These are phyloP conservation scores for Kwoniella pini DNA, from an alignment of 768 basidiomycete species.

Conservation along the genomic window DNA sequence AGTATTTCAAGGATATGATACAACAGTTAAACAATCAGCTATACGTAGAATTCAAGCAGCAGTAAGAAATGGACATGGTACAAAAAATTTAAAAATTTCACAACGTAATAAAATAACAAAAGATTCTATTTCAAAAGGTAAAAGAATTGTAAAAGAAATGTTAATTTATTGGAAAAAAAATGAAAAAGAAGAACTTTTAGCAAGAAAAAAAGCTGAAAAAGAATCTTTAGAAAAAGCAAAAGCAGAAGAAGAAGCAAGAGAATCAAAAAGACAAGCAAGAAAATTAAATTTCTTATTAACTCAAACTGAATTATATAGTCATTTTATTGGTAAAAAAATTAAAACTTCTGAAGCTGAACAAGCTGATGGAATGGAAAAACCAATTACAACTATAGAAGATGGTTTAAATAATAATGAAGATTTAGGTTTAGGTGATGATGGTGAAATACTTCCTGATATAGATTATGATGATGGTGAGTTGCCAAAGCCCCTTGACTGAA, in stretches of 20 bases:
- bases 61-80: constrained; percentile 32
- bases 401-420: constrained; percentile 32
- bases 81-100: constrained; percentile 31
- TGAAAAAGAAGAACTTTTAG: constrained; percentile 91
- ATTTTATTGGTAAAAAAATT: constrained; percentile 95
- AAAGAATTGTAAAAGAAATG: constrained; percentile 60
- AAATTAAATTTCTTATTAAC: constrained; percentile 98
- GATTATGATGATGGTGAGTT: constrained; percentile 88
- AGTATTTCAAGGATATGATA: constrained; percentile 40
- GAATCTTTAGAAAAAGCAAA: constrained; percentile 63
- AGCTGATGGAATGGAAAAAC: constrained; percentile 41
- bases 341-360: constrained; percentile 57
- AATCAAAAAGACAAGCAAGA: constrained; percentile 87
- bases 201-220: constrained; percentile 89
- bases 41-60: constrained; percentile 31
- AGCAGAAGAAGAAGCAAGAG: constrained; percentile 60
- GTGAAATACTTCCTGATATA: constrained; percentile 67
- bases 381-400: not conserved
- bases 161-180: constrained; percentile 97
- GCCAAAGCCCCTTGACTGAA: too few relatives aligned
- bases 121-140: constrained; percentile 38
- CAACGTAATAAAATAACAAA: constrained; percentile 37
- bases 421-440: constrained; percentile 61
- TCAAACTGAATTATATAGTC: constrained; percentile 96
- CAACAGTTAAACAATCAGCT: constrained; percentile 25